Evolutionary conservation across 2,329 filamentous ascomycete species (phyloP), one percentile per base, ranked within the genome.

Genomic region (Teratosphaeriaceae sp.): DNA sequence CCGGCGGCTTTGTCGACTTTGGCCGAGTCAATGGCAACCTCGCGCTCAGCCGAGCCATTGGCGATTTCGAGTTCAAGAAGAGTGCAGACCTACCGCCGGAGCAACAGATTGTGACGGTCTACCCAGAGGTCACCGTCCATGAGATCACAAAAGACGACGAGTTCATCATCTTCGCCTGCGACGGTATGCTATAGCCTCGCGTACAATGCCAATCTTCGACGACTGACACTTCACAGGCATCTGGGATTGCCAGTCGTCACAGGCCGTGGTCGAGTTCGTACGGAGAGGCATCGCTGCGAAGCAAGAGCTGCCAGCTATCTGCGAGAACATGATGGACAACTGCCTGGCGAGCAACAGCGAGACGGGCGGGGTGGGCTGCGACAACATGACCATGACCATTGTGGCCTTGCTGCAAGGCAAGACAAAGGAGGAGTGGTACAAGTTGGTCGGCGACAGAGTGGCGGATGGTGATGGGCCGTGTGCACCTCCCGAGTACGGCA

Each of bases 261-360:
- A 98, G 72, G 87, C 90, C 29, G 92, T 98, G 24, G 74, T 97
- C 55, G 92, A 98, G 68, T 98, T 98, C 63, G 92, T 97, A 52
- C 80, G 92, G 65, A 84, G 92, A 62, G 92, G 92, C 44, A 95
- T 98, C 65, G 90, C 88, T 38, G 89, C 89, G 40, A 95, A 95
- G 74, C 92, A 98, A 70, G 85, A 94, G 38, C 78, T 98, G 40
- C 82, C 89, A 43, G 85, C 86, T 65, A 97, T 98, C 60, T 97
- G 90, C 67, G 92, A 98, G 71, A 98, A 98, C 72, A 95, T 98
- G 88, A 98, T 98, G 92, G 90, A 98, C 74, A 98, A 97, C 73
- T 98, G 92, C 65, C 76, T 98, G 53, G 89, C 92, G 30, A 94
- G 89, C 48, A 97, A 94, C 77, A 95, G 89, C 54, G 92, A 98